Evolutionary conservation across 805 yeast species (phyloP), one percentile per base, ranked within the genome.

Genomic region (Candida multigemmis): DNA sequence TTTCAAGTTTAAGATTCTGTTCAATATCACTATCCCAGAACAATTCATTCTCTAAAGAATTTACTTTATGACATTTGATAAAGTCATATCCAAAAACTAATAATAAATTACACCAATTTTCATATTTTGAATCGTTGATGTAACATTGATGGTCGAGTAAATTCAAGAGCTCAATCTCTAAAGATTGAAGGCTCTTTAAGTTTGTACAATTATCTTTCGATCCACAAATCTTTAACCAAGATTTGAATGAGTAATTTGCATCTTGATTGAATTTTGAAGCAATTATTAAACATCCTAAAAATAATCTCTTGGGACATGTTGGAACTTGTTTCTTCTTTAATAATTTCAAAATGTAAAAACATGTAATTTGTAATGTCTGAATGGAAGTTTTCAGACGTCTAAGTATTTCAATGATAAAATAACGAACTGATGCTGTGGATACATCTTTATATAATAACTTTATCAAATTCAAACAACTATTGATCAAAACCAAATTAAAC

Each of bases 181-280:
- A 51, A 22, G 34, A 32, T 33, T 58, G 62, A 27, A 84, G 55
- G 32, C 71, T 76, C 16, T 47, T 37, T 4, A 68, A 42, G 13
- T 70, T 44, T 4, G 37, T 20, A 12, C 28, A 22, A 16, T 37
- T 41, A 5, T 42, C 41, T 21, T 48, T 44, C 38, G 59, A 43
- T 1, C 93, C 91, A 18, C 84, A 69, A 26, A 84, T 75, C 45
- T 72, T 70, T 27, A 78, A 60, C 94, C 94, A 84, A 5, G 81
- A 70, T 35, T 62, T 65, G 38, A 79, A 64, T 16, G 80, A 62
- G 50, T 71, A 81, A 45, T 77, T 78, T 26, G 72, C 69, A 51
- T 84, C 94, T 44, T 76, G 84, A 33, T 68, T 60, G 48, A 74
- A 81, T 46, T 84, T 84, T 27, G 77, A 69, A 4, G 91, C 76